Evolutionary conservation across 2,329 filamentous ascomycete genomes (phyloP), one percentile per base, ranked within the genome.

Genomic region (Plectosphaerella plurivora): DNA sequence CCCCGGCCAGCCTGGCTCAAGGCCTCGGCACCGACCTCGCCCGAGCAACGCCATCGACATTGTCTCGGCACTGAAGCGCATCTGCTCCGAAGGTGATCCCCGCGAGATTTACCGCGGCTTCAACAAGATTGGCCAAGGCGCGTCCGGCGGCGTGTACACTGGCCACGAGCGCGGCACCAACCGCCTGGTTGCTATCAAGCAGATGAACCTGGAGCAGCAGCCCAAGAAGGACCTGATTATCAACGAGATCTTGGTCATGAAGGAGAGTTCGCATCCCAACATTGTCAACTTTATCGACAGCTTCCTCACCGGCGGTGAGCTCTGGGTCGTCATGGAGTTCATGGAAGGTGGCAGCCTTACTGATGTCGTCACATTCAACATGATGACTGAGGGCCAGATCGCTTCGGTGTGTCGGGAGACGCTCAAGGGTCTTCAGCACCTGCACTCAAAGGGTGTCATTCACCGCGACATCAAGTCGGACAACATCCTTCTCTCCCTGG

Each of bases 201-300:
- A 99, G 76, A 99, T 99, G 94, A 97, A 97, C 60, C 75, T 99
- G 52, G 94, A 97, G 69, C 89, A 97, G 71, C 94, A 99, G 65
- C 94, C 94, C 3, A 97, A 97, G 81, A 99, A 99, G 71, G 94
- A 99, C 63, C 77, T 97, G 47, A 99, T 99, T 64, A 97, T 99
- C 72, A 99, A 99, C 69, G 94, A 99, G 68, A 99, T 99, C 60
- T 73, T 99, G 53, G 94, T 99, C 53, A 99, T 99, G 94, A 96
- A 95, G 74, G 94, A 97, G 64, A 97, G 92, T 77, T 94, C 90
- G 53, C 94, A 99, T 68, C 93, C 91, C 63, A 97, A 97, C 68
- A 96, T 99, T 71, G 94, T 99, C 72, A 99, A 99, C 71, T 99
- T 97, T 71, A 93, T 97, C 74, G 94, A 97, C 75, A 97, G 92